Conservation (phyloP, 352 stramenopile species). For the Phytopythium chamaehyphon region DNA sequence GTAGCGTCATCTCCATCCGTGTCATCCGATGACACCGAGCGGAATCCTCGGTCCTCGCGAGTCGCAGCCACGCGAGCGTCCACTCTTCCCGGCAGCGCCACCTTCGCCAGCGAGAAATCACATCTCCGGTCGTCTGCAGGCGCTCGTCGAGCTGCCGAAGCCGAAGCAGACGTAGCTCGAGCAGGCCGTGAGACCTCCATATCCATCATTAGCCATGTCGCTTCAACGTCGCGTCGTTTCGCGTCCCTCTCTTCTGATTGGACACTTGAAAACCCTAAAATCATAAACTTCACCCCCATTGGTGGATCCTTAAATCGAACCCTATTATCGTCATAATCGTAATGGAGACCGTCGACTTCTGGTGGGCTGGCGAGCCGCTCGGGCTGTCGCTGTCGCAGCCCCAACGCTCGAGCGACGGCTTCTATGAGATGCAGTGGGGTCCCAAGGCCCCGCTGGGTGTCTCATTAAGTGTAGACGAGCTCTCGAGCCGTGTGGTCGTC, state of each 20-base stretch:
- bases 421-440: conserved; percentile 35
- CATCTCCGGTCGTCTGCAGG: conserved; percentile 11
- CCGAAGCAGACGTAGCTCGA: not conserved
- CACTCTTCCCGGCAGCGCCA: conserved; percentile 5
- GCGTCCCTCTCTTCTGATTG: too few relatives aligned
- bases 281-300: too few relatives aligned
- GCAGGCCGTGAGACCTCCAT: too few relatives aligned
- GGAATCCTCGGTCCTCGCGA: not conserved
- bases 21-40: not conserved
- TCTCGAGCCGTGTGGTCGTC: conserved; percentile 61
- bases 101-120: conserved; percentile 13
- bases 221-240: too few relatives aligned
- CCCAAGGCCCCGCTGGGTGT: conserved; percentile 45
- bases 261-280: too few relatives aligned
- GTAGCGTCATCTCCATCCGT: not conserved
- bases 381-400: conserved; percentile 1
- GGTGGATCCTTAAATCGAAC: too few relatives aligned
- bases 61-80: not conserved
- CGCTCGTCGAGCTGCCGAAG: not conserved
- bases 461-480: conserved; percentile 72
- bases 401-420: not conserved
- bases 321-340: not conserved
- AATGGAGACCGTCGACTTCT: conserved; percentile 1
- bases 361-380: conserved; percentile 4
- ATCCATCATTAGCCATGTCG: too few relatives aligned